phyloP scores from a whole-genome alignment of 495 filamentous ascomycete genomes.

The Tirmania nivea region DNA sequence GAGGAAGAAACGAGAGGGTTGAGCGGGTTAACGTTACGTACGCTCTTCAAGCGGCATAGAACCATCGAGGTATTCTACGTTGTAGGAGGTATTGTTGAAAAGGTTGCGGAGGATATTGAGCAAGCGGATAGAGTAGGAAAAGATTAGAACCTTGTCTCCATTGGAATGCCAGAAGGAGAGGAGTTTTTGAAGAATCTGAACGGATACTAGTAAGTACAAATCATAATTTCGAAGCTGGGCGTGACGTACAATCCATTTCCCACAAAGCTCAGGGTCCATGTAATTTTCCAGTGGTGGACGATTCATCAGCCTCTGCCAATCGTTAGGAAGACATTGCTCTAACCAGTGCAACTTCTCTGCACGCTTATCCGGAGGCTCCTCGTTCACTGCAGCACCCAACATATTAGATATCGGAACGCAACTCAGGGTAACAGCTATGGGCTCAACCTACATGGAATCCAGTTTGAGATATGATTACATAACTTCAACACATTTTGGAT shows the following conservation, averaged over 20 bases:
- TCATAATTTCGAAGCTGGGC: background rate
- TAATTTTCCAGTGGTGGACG: conserved; percentile 63
- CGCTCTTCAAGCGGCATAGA: conserved; percentile 72
- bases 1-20: background rate
- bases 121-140: conserved; percentile 71
- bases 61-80: conserved; percentile 76
- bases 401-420: too few relatives aligned
- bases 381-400: conserved; percentile 15
- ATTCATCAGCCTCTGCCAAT: conserved; percentile 50
- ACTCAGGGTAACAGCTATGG: background rate
- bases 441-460: conserved; percentile 40
- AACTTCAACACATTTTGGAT: conserved; percentile 68
- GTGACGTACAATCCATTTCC: conserved; percentile 53
- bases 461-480: conserved; percentile 74
- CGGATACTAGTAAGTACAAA: background rate
- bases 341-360: conserved; percentile 57
- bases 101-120: conserved; percentile 69
- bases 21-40: conserved; percentile 11
- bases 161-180: conserved; percentile 60
- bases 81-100: conserved; percentile 79
- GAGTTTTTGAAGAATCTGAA: conserved; percentile 55
- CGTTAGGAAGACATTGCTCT: conserved; percentile 48
- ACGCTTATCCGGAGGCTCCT: conserved; percentile 54
- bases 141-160: conserved; percentile 72
- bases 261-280: conserved; percentile 80